These are phyloP conservation scores for Sclerotinia glacialis DNA, from an alignment of 2,329 filamentous ascomycete genomes.

Conservation along the genomic window DNA sequence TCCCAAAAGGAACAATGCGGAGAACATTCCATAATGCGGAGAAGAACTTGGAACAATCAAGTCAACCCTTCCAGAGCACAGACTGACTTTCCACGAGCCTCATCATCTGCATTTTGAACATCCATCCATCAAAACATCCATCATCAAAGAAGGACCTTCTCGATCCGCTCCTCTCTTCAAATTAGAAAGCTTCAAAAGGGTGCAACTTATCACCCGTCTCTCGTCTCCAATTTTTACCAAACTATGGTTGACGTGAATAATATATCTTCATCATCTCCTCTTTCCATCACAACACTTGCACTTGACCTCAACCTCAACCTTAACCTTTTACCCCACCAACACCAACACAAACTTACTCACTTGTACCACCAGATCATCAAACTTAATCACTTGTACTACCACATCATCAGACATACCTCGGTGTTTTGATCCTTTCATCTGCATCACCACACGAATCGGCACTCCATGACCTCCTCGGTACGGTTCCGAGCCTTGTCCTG, in stretches of 20 bases:
- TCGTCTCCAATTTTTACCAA: background rate
- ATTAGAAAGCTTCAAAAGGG: no score
- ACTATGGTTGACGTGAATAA: background rate
- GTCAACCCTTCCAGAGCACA: conserved; percentile 13
- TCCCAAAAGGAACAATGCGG: background rate
- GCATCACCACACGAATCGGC: background rate
- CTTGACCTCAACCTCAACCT: no score
- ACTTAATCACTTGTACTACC: background rate
- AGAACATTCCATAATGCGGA: conserved; percentile 11
- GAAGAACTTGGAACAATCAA: background rate
- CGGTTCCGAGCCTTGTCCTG: background rate
- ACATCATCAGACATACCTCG: background rate
- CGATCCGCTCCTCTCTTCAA: no score
- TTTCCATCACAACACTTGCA: no score
- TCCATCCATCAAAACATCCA: no score
- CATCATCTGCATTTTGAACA: no score
- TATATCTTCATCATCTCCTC: background rate
- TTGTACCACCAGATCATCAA: background rate
- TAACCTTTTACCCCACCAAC: background rate
- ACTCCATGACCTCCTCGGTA: conserved; percentile 7
- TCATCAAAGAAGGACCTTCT: no score
- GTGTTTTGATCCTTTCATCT: background rate
- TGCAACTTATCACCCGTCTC: no score
- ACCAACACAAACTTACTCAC: background rate
- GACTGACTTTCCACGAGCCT: background rate